Evolutionary conservation across 345 rosid species (phyloP).

Genomic region (Limnanthes douglasii): DNA sequence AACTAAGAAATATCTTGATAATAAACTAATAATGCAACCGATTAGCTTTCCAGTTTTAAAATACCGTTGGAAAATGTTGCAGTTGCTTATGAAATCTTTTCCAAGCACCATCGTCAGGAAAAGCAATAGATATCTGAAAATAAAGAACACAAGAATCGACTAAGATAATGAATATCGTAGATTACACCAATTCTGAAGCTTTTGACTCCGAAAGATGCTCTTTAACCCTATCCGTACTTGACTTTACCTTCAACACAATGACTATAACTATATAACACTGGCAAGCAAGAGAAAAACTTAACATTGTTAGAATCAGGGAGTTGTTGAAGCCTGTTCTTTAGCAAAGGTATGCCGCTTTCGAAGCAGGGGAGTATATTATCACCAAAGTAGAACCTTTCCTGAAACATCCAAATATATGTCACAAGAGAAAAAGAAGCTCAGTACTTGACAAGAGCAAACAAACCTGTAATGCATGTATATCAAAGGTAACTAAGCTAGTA

Average conservation of each 20-base stretch:
- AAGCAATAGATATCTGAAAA: slow-evolving; percentile 88
- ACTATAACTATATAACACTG: neutral
- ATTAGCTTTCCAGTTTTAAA: too few species aligned
- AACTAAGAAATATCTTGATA: too few species aligned
- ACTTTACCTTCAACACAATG: neutral
- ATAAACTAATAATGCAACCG: too few species aligned
- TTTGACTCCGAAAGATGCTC: neutral
- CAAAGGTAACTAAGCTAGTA: slow-evolving; percentile 89
- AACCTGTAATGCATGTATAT: slow-evolving; percentile 98
- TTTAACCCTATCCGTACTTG: neutral
- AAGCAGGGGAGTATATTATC: slow-evolving; percentile 87
- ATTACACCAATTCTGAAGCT: neutral
- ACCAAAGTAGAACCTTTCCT: slow-evolving; percentile 98
- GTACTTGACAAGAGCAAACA: neutral
- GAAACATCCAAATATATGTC: neutral
- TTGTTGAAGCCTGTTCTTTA: slow-evolving; percentile 59
- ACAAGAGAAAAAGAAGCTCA: neutral
- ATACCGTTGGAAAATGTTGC: slow-evolving; percentile 91
- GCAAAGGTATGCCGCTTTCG: slow-evolving; percentile 95
- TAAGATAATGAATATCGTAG: too few species aligned
- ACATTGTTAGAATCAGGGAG: slow-evolving; percentile 94
- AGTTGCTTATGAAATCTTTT: slow-evolving; percentile 92
- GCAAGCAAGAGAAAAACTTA: slow-evolving; percentile 11
- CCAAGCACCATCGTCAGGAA: slow-evolving; percentile 99
- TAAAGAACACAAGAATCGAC: slow-evolving; percentile 2